phyloP scores from a whole-genome alignment of 1,284 basidiomycete genomes.

The Rhodotorula sp. region DNA sequence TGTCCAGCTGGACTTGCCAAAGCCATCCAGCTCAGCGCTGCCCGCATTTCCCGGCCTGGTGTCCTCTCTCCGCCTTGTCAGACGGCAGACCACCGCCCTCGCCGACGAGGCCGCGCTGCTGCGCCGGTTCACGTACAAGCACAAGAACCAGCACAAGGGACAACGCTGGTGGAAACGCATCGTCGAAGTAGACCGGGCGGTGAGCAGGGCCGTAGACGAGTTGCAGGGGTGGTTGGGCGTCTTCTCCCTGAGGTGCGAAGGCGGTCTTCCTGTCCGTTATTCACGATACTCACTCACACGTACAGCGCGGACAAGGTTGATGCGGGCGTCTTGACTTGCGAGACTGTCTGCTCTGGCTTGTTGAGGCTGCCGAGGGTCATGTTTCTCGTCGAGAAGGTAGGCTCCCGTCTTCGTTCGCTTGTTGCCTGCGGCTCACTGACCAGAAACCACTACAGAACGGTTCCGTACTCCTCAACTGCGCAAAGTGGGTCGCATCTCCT shows the following conservation, averaged over 20 bases:
- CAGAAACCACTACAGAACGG: slow-evolving; percentile 1
- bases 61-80: slow-evolving; percentile 35
- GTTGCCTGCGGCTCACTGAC: too few relatives aligned
- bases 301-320: slow-evolving; percentile 23
- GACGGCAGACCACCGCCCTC: slow-evolving; percentile 15
- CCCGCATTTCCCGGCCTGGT: slow-evolving; percentile 33
- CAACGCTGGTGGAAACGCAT: slow-evolving; percentile 33
- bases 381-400: slow-evolving; percentile 30
- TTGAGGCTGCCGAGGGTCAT: slow-evolving; percentile 18
- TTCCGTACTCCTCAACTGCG: slow-evolving; percentile 19
- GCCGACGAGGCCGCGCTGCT: slow-evolving; percentile 27
- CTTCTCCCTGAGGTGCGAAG: slow-evolving; percentile 27
- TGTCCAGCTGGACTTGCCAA: too few relatives aligned
- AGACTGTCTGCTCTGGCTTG: slow-evolving; percentile 4
- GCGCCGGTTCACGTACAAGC: slow-evolving; percentile 40
- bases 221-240: slow-evolving; percentile 10
- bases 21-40: background rate
- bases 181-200: slow-evolving; percentile 25
- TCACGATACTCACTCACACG: rapidly evolving
- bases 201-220: slow-evolving; percentile 18
- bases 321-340: background rate
- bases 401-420: too few relatives aligned
- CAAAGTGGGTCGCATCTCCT: slow-evolving; percentile 7
- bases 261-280: background rate
- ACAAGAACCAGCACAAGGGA: slow-evolving; percentile 41